A percentile compares a stretch with the other conserved stretches of the same genome.
phyloP scores from a whole-genome alignment of 768 basidiomycete species.

The Hirschioporus abietinus region DNA sequence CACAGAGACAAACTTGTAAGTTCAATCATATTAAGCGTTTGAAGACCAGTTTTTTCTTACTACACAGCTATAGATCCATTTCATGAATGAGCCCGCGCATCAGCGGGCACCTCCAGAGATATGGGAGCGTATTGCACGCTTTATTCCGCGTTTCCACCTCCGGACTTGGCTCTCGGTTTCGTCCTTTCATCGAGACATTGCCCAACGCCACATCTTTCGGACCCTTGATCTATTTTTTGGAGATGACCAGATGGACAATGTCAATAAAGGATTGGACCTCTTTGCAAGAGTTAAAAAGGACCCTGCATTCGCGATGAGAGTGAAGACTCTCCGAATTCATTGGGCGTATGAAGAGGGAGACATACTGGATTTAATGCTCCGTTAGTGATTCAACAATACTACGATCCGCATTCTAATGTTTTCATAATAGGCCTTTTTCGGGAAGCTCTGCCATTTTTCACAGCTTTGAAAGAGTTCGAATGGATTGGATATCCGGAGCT shows the following conservation, averaged over 20 bases:
- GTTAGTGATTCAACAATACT: conserved; percentile 27
- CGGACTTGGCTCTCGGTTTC: conserved; percentile 68
- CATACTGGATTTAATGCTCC: conserved; percentile 55
- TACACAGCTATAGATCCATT: conserved; percentile 38
- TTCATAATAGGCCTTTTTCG: conserved; percentile 50
- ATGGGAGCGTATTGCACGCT: conserved; percentile 60
- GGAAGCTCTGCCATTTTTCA: conserved; percentile 59
- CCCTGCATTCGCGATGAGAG: conserved; percentile 50
- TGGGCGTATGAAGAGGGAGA: conserved; percentile 70
- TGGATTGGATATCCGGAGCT: conserved; percentile 77
- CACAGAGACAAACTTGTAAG: conserved; percentile 45
- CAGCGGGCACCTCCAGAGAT: conserved; percentile 60
- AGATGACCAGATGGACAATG: conserved; percentile 49
- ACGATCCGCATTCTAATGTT: background rate
- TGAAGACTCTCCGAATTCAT: conserved; percentile 57
- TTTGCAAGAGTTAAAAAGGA: conserved; percentile 64
- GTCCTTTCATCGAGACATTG: conserved; percentile 58
- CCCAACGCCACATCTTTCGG: conserved; percentile 58
- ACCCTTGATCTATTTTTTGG: conserved; percentile 65
- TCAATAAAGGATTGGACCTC: conserved; percentile 59
- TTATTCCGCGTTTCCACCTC: conserved; percentile 60
- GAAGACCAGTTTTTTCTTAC: conserved; percentile 7
- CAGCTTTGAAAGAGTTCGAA: conserved; percentile 55
- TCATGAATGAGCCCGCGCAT: conserved; percentile 49
- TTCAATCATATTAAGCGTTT: conserved; percentile 9